Percentiles rank a stretch among this genome's conserved stretches.
phyloP scores from a whole-genome alignment of 352 stramenopile species.

The Phytophthora lateralis region DNA sequence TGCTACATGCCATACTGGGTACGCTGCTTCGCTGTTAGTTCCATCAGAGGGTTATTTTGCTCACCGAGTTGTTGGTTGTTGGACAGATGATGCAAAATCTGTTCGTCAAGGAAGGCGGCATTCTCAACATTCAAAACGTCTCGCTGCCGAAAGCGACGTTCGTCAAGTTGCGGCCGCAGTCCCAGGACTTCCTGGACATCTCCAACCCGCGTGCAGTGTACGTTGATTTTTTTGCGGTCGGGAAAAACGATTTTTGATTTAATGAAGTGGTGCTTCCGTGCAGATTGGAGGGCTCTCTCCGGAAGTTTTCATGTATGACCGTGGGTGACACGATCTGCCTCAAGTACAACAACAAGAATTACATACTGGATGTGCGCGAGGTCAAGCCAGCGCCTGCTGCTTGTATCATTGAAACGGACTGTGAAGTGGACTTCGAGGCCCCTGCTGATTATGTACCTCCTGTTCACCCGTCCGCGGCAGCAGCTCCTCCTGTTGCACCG shows the following conservation, averaged over 20 bases:
- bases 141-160: constrained; percentile 97
- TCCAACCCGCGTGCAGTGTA: constrained; percentile 97
- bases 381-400: constrained; percentile 95
- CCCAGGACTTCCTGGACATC: constrained; percentile 98
- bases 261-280: background rate
- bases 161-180: constrained; percentile 98
- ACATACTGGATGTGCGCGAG: constrained; percentile 98
- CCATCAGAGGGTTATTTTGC: background rate
- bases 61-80: background rate
- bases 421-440: constrained; percentile 99
- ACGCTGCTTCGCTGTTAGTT: constrained; percentile 4
- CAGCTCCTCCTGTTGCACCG: constrained; percentile 34
- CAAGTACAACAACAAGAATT: constrained; percentile 99
- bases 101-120: constrained; percentile 92
- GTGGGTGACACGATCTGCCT: constrained; percentile 98
- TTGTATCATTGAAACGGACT: constrained; percentile 99
- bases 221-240: constrained; percentile 42
- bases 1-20: constrained; percentile 99
- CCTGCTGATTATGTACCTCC: constrained; percentile 87
- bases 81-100: constrained; percentile 99
- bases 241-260: background rate
- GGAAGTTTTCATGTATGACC: constrained; percentile 97
- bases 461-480: constrained; percentile 25
- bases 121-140: constrained; percentile 97
- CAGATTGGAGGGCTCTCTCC: constrained; percentile 80